These are phyloP conservation scores for Hamamelis virginiana DNA, from an alignment of 164 flowering plant genomes.

Conservation along the genomic window DNA sequence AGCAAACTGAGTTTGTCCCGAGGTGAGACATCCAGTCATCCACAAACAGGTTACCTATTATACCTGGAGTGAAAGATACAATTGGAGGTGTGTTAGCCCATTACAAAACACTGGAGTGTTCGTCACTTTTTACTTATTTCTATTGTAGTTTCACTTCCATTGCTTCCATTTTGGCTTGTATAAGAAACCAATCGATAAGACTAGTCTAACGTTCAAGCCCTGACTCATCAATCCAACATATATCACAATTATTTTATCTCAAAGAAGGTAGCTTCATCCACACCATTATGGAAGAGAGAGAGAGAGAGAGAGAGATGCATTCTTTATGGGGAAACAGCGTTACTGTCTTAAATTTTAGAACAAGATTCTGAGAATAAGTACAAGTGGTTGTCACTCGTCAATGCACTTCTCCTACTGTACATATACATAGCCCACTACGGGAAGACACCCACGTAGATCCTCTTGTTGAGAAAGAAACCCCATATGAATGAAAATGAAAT, in stretches of 20 bases:
- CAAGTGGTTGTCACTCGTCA: constrained; percentile 25
- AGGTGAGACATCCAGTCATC: background rate
- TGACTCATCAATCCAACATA: constrained; percentile 44
- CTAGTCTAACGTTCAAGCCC: constrained; percentile 21
- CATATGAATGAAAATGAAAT: background rate
- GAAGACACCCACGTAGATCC: constrained; percentile 2
- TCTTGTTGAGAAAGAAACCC: constrained; percentile 1
- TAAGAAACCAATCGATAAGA: constrained; percentile 12
- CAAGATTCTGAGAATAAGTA: constrained; percentile 29
- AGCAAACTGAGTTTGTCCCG: background rate
- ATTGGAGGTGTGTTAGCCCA: too few relatives aligned
- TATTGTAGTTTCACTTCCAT: background rate
- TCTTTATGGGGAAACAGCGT: constrained; percentile 10
- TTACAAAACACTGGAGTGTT: too few relatives aligned
- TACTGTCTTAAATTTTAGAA: constrained; percentile 1
- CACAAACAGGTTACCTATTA: background rate
- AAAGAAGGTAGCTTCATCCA: constrained; percentile 20
- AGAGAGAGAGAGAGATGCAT: background rate
- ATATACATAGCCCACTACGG: constrained; percentile 15
- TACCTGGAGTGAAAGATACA: too few relatives aligned
- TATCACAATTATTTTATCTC: constrained; percentile 33
- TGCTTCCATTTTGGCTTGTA: constrained; percentile 1
- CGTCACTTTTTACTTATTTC: too few relatives aligned
- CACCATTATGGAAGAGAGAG: background rate
- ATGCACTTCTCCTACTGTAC: constrained; percentile 22